Conservation (phyloP, 1,284 basidiomycete genomes). For the Inonotus obliquus region DNA sequence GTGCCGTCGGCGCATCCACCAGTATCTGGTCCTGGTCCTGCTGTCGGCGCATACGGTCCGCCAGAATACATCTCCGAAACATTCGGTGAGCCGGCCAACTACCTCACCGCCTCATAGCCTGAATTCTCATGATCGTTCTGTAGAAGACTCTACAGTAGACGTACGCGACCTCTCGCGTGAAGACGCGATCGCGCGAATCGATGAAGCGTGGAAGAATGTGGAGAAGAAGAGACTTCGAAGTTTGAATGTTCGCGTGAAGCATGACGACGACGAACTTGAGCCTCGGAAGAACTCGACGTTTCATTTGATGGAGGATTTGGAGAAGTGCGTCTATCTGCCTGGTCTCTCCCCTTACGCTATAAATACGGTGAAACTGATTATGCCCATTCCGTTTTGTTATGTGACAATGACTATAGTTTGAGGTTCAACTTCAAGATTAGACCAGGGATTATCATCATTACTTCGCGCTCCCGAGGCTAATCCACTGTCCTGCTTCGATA, state of each 20-base stretch:
- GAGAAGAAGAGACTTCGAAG: conserved; percentile 5
- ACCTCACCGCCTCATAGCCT: background rate
- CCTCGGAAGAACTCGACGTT: conserved; percentile 11
- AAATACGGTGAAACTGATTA: background rate
- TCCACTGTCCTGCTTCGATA: no score
- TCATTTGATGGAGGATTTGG: conserved; percentile 13
- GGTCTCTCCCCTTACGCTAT: background rate
- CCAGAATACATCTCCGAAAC: conserved; percentile 5
- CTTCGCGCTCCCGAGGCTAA: conserved; percentile 8
- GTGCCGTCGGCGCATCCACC: background rate
- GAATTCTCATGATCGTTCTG: background rate
- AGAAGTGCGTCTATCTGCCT: conserved; percentile 8
- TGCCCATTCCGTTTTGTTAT: background rate
- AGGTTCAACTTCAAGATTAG: conserved; percentile 12
- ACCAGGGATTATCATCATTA: conserved; percentile 13
- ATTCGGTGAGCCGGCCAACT: background rate
- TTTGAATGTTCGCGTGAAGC: conserved; percentile 12
- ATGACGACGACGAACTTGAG: conserved; percentile 9
- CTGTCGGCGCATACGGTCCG: background rate
- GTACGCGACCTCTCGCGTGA: conserved; percentile 11
- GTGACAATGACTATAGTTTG: background rate
- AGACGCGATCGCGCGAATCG: conserved; percentile 5
- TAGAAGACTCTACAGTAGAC: conserved; percentile 13
- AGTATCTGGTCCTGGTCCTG: background rate
- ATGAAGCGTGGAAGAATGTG: conserved; percentile 17